Conservation (phyloP, 768 basidiomycete genomes). For the Pleurotus tuoliensis region DNA sequence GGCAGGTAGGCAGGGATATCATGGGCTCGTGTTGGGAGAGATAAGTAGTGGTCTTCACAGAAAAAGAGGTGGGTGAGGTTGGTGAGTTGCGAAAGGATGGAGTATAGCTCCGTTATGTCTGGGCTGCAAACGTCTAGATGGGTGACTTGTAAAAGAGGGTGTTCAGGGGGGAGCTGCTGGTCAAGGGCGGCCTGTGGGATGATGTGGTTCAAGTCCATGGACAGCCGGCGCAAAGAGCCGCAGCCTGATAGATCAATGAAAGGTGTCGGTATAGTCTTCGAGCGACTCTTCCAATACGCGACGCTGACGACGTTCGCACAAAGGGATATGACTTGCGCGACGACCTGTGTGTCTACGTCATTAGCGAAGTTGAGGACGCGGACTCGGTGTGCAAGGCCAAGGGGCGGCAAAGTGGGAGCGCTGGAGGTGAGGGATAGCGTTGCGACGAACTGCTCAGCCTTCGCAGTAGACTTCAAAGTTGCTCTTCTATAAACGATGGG, state of each 20-base stretch:
- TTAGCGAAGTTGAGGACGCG: neutral
- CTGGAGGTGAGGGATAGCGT: neutral
- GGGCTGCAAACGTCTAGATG: conserved; percentile 2
- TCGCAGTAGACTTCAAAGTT: neutral
- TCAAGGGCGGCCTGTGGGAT: neutral
- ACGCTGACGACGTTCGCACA: neutral
- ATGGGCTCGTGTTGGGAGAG: neutral
- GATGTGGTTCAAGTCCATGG: neutral
- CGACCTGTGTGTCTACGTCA: neutral
- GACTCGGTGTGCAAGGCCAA: neutral
- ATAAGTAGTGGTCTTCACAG: neutral
- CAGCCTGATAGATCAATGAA: neutral
- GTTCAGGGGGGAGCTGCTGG: neutral
- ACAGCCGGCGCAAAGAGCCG: neutral
- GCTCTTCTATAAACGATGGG: neutral
- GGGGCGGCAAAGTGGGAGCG: neutral
- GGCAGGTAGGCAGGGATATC: neutral
- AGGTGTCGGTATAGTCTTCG: neutral
- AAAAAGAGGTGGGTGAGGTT: conserved; percentile 2
- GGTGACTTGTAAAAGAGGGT: neutral
- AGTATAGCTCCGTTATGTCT: neutral
- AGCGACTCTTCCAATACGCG: neutral
- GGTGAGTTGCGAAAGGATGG: neutral
- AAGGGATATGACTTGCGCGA: neutral
- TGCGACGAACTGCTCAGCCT: neutral